phyloP scores from a whole-genome alignment of 2,329 filamentous ascomycete genomes.

The Phaeosphaeria sp. region DNA sequence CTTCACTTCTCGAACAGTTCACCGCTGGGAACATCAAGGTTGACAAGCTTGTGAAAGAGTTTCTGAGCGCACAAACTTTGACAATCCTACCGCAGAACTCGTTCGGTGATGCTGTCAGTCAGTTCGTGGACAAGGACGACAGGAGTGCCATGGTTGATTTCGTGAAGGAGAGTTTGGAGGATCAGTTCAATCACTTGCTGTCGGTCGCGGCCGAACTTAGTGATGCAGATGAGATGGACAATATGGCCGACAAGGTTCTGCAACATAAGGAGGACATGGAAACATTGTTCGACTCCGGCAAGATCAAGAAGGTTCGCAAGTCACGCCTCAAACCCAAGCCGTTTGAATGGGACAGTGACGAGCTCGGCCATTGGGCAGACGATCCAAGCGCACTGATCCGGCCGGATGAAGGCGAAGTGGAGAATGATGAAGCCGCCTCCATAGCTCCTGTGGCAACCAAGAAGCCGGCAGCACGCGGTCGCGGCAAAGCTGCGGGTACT shows the following conservation, averaged over 20 bases:
- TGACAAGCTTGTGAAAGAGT: slow-evolving; percentile 86
- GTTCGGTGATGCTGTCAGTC: slow-evolving; percentile 89
- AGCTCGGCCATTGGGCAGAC: slow-evolving; percentile 86
- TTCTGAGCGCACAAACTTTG: slow-evolving; percentile 83
- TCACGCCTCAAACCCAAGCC: slow-evolving; percentile 76
- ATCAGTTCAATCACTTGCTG: slow-evolving; percentile 54
- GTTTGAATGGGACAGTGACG: slow-evolving; percentile 84
- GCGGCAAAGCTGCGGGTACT: slow-evolving; percentile 51
- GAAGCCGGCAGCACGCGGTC: slow-evolving; percentile 53
- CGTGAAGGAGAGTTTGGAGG: slow-evolving; percentile 52
- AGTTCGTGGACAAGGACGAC: slow-evolving; percentile 95
- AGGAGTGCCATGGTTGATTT: slow-evolving; percentile 78
- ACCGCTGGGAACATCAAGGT: slow-evolving; percentile 81
- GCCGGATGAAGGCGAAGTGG: slow-evolving; percentile 56
- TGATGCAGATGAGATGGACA: slow-evolving; percentile 72
- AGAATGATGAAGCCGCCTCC: slow-evolving; percentile 49
- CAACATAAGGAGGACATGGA: slow-evolving; percentile 66
- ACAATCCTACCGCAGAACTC: slow-evolving; percentile 92
- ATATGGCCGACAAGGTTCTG: slow-evolving; percentile 64
- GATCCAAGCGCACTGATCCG: slow-evolving; percentile 71
- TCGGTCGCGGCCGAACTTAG: slow-evolving; percentile 65
- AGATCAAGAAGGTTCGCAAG: slow-evolving; percentile 62
- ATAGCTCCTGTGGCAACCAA: slow-evolving; percentile 42
- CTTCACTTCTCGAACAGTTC: slow-evolving; percentile 66
- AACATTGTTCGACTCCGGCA: slow-evolving; percentile 71